A percentile compares a stretch with the other conserved stretches of the same genome.
These are phyloP conservation scores for Syzygium malaccense DNA, from an alignment of 441 rosid genomes.

Conservation along the genomic window DNA sequence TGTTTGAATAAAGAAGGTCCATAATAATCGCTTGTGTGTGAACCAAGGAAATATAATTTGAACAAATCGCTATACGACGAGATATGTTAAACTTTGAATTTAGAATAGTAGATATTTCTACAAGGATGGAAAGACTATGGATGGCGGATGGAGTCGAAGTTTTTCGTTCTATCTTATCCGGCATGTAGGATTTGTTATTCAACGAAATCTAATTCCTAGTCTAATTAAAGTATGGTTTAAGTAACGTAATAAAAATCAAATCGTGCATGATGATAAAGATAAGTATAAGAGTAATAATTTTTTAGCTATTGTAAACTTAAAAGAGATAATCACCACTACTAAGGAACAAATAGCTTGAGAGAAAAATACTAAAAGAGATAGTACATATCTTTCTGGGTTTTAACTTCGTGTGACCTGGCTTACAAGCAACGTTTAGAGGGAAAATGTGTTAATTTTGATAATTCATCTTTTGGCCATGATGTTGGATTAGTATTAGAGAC, in stretches of 20 bases:
- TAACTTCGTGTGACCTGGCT: neutral
- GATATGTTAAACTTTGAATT: neutral
- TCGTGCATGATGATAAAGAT: no score
- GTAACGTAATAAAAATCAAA: no score
- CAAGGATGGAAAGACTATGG: neutral
- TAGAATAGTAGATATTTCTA: neutral
- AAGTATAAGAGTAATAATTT: neutral
- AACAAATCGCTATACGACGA: neutral
- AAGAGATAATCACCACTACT: neutral
- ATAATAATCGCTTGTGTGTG: no score
- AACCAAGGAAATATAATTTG: neutral
- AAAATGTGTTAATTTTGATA: neutral
- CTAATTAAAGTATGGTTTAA: no score
- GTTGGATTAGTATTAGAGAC: neutral
- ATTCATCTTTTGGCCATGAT: neutral
- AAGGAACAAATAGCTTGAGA: neutral
- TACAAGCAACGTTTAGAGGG: neutral
- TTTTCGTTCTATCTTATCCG: neutral
- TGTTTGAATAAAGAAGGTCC: no score
- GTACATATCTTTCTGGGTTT: neutral
- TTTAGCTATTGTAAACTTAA: neutral
- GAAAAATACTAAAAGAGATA: neutral
- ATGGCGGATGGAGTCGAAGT: neutral
- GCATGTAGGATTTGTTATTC: neutral
- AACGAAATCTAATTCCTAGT: neutral